phyloP scores from a whole-genome alignment of 805 yeast species.

The Schizosaccharomyces lindneri region DNA sequence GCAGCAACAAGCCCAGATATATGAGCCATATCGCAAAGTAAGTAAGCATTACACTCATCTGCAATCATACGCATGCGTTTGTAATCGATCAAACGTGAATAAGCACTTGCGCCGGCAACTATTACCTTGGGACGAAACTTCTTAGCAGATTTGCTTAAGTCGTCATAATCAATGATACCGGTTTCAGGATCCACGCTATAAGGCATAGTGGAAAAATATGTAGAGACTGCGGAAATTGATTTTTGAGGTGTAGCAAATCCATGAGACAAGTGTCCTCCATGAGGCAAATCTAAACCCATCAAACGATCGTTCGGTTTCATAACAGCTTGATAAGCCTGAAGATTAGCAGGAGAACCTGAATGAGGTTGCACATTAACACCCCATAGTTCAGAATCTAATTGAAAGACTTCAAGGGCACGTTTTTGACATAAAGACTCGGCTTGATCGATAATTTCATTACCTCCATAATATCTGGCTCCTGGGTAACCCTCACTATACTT shows the following conservation, averaged over 20 bases:
- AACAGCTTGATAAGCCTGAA: slow-evolving; percentile 86
- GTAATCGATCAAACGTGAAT: slow-evolving; percentile 90
- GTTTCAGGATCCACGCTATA: slow-evolving; percentile 81
- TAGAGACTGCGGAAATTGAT: slow-evolving; percentile 86
- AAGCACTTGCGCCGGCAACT: slow-evolving; percentile 96
- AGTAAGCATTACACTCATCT: slow-evolving; percentile 89
- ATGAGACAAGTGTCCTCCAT: slow-evolving; percentile 95
- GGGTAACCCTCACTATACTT: slow-evolving; percentile 98
- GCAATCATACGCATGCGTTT: slow-evolving; percentile 90
- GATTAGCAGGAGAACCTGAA: slow-evolving; percentile 93
- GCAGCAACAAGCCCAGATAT: slow-evolving; percentile 91
- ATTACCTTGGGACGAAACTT: slow-evolving; percentile 87
- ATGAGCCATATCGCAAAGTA: slow-evolving; percentile 95
- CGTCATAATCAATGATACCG: slow-evolving; percentile 89
- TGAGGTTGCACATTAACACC: slow-evolving; percentile 94
- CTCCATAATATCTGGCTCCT: slow-evolving; percentile 97
- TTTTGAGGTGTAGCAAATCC: slow-evolving; percentile 89
- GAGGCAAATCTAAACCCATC: slow-evolving; percentile 96
- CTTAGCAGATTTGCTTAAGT: slow-evolving; percentile 70
- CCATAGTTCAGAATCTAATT: slow-evolving; percentile 61
- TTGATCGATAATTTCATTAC: slow-evolving; percentile 88
- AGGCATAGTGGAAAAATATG: slow-evolving; percentile 96
- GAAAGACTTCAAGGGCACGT: slow-evolving; percentile 81
- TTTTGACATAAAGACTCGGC: slow-evolving; percentile 80
- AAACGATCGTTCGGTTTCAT: slow-evolving; percentile 88